Conservation (phyloP, 352 stramenopile genomes). For the Globisporangium sylvaticum region DNA sequence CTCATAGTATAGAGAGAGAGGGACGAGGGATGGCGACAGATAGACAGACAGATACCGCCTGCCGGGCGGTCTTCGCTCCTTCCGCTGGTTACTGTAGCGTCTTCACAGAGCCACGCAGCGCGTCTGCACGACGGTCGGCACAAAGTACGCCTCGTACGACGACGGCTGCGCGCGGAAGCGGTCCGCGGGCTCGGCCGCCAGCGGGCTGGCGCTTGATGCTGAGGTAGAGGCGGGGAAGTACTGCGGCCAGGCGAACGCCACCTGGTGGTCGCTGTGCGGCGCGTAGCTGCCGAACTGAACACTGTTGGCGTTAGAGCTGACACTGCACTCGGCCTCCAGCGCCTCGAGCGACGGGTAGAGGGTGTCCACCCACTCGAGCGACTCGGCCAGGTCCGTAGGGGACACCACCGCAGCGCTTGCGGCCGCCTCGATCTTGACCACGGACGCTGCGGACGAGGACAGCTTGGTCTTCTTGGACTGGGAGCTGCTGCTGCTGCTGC, state of each 20-base stretch:
- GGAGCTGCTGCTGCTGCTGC: too few species aligned
- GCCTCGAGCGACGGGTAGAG: slow-evolving; percentile 56
- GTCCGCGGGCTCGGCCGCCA: neutral
- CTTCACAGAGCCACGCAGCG: slow-evolving; percentile 13
- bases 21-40: neutral
- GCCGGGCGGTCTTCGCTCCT: neutral
- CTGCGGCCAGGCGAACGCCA: slow-evolving; percentile 14
- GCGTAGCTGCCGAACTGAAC: neutral
- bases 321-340: slow-evolving; percentile 18
- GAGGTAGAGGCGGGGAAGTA: neutral
- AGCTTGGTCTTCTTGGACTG: neutral
- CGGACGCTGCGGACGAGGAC: neutral
- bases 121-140: slow-evolving; percentile 15
- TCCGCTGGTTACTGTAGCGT: neutral
- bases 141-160: slow-evolving; percentile 10
- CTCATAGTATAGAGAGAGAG: neutral
- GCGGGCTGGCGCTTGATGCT: neutral
- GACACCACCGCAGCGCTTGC: neutral
- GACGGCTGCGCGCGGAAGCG: slow-evolving; percentile 1
- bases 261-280: neutral
- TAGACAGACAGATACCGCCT: neutral
- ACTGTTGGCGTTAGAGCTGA: neutral
- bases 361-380: slow-evolving; percentile 57
- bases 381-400: slow-evolving; percentile 11
- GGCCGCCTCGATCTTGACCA: slow-evolving; percentile 5